Base-by-base conservation (phyloP, 495 filamentous ascomycete species). In the Podospora didyma region DNA sequence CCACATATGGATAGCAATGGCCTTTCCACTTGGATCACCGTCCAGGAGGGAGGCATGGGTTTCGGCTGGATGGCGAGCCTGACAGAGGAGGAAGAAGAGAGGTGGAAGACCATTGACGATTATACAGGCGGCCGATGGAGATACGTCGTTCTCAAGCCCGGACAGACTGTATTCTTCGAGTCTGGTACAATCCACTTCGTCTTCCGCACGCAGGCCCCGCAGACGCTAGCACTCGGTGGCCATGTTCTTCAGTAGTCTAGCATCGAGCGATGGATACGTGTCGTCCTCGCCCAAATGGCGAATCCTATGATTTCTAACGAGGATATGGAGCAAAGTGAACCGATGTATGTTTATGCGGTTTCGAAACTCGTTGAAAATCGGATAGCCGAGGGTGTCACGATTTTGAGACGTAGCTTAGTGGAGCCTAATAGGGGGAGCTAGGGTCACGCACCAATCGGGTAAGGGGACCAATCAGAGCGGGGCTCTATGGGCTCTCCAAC, bases 141-240 rank as follows among this genome's bases (percentile, higher is more conserved):
- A 10, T 73, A 66, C 52, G 48, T 59, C 35, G 37, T 71, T 37
- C 61, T 73, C 6, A 55, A 58, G 35, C 58, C 60, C 1, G 68
- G 66, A 39, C 39, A 64, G 41, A 69, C 68, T 11, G 62, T 73
- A 22, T 69, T 66, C 59, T 73, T 73, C 58, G 35, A 53, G n/a
- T 42, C 62, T 7, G 68, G 70, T 26, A 71, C 68, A 11, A 68
- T 73, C 21, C 68, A 71, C 58, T 68, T 64, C 54, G 68, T 73
- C 35, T 71, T 69, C 52, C 62, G 70, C 28, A 56, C 56, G 17
- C 51, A 45, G 14, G 23, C 28, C 42, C 17, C 31, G 21, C 61
- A 63, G 39, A 63, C 63, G 5, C 47, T 62, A 4, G 62, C 62
- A n/a, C 42, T 60, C 20, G 56, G 59, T 51, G 60, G 62, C 37